Conservation (phyloP, 192 early-diverging fungal species). For the Coemansia aciculifera region DNA sequence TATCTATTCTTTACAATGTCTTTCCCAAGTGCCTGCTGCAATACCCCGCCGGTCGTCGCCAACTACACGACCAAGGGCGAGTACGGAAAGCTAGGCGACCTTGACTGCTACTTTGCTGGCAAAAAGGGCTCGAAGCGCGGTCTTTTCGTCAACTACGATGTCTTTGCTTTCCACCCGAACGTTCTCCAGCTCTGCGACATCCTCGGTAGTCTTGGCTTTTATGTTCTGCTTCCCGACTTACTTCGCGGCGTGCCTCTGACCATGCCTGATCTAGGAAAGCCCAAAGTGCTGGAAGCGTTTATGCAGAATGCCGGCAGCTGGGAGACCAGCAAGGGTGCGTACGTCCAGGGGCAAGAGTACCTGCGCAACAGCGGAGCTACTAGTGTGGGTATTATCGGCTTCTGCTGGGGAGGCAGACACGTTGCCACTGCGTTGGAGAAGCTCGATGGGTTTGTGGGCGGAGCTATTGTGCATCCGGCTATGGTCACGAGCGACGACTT, state of each 20-base stretch:
- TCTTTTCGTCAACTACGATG: slow-evolving; percentile 68
- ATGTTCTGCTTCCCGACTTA: slow-evolving; percentile 68
- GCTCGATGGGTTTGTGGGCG: slow-evolving; percentile 52
- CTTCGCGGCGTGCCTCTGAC: slow-evolving; percentile 56
- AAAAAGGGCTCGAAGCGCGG: slow-evolving; percentile 57
- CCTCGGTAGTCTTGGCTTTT: slow-evolving; percentile 57
- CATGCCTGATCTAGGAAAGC: slow-evolving; percentile 43
- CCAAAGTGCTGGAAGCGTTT: slow-evolving; percentile 46
- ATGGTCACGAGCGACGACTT: slow-evolving; percentile 55
- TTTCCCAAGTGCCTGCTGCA: slow-evolving; percentile 55
- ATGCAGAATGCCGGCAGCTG: slow-evolving; percentile 26
- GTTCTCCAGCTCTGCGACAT: slow-evolving; percentile 65
- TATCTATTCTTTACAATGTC: slow-evolving; percentile 30
- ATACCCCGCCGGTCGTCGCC: slow-evolving; percentile 54
- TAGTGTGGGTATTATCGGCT: slow-evolving; percentile 60
- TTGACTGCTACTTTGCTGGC: slow-evolving; percentile 50
- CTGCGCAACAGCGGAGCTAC: slow-evolving; percentile 52
- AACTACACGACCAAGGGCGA: slow-evolving; percentile 52
- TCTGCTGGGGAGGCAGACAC: slow-evolving; percentile 74
- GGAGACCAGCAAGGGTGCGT: slow-evolving; percentile 21
- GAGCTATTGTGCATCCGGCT: slow-evolving; percentile 68
- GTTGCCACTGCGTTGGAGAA: slow-evolving; percentile 52
- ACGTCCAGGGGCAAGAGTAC: slow-evolving; percentile 9
- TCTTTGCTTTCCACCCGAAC: slow-evolving; percentile 66
- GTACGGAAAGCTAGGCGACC: slow-evolving; percentile 24